These are phyloP conservation scores for Theobroma grandiflorum DNA, from an alignment of 441 rosid species.

Conservation along the genomic window DNA sequence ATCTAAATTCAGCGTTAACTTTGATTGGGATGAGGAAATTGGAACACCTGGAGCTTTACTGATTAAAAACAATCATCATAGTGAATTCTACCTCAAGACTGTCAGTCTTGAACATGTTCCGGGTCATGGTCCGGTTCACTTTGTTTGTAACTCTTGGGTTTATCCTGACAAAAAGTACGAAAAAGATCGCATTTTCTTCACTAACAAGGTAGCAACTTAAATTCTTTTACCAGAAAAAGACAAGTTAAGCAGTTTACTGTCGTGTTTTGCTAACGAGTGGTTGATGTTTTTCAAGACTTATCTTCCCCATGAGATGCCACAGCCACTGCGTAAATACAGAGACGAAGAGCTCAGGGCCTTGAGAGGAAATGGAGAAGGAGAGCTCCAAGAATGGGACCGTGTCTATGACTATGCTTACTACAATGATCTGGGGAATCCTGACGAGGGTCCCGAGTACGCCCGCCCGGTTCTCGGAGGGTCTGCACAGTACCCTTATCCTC, in stretches of 20 bases:
- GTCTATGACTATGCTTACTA: conserved; percentile 83
- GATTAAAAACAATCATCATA: conserved; percentile 62
- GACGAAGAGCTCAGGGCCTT: conserved; percentile 65
- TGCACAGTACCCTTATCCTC: conserved; percentile 77
- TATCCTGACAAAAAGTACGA: conserved; percentile 63
- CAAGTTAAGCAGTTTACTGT: background rate
- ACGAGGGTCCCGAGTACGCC: conserved; percentile 46
- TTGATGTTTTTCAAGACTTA: conserved; percentile 50
- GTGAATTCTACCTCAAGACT: conserved; percentile 71
- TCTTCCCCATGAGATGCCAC: conserved; percentile 72
- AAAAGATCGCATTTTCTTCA: conserved; percentile 73
- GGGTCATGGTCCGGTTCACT: conserved; percentile 66
- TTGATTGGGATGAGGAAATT: conserved; percentile 63
- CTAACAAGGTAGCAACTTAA: conserved; percentile 62
- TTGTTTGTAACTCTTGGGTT: conserved; percentile 84
- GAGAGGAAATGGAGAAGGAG: conserved; percentile 72
- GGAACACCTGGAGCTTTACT: conserved; percentile 77
- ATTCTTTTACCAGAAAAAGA: background rate
- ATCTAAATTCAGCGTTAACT: conserved; percentile 60
- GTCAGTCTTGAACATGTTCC: conserved; percentile 72
- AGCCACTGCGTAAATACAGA: conserved; percentile 58
- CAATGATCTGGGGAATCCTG: conserved; percentile 78
- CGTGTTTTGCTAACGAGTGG: background rate
- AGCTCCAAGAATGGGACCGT: conserved; percentile 77
- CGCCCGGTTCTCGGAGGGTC: conserved; percentile 91